Conservation (phyloP, 306 rosid genomes). For the Trichosanthes truncata region DNA sequence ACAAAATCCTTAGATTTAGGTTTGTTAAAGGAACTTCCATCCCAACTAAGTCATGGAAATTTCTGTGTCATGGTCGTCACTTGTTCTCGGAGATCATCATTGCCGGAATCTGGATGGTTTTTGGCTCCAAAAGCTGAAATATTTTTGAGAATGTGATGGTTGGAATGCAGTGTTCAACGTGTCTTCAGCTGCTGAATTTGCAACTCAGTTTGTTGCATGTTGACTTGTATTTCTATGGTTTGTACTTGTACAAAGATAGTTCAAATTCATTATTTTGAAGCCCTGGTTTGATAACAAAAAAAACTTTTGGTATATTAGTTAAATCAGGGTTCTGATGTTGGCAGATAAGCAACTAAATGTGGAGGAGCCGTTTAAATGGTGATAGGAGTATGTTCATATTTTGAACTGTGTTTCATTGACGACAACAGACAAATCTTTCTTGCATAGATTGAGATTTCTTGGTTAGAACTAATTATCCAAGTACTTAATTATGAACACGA, state of each 20-base stretch:
- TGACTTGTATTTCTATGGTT: background rate
- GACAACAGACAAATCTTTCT: background rate
- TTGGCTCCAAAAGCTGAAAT: background rate
- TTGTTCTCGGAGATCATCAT: background rate
- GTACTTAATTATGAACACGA: no score
- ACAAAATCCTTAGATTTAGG: slow-evolving; percentile 19
- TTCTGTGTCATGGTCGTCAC: background rate
- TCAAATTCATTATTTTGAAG: slow-evolving; percentile 4
- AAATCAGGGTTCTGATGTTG: background rate
- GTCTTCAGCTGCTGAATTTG: background rate
- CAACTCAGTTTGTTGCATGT: background rate
- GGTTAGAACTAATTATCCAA: no score
- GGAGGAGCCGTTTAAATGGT: no score
- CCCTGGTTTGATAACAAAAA: background rate
- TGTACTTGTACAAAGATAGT: slow-evolving; percentile 4
- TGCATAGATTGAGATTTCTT: background rate
- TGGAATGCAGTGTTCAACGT: slow-evolving; percentile 1
- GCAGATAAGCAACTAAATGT: background rate
- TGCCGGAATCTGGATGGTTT: background rate
- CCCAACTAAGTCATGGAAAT: background rate
- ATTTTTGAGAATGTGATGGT: background rate
- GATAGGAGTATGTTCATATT: background rate
- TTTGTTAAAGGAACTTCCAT: background rate
- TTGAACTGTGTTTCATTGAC: background rate
- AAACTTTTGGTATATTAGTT: background rate